A percentile compares a stretch with the other conserved stretches of the same genome.
phyloP scores from a whole-genome alignment of 1,284 basidiomycete genomes.

The Austroboletus novae-zelandiae region DNA sequence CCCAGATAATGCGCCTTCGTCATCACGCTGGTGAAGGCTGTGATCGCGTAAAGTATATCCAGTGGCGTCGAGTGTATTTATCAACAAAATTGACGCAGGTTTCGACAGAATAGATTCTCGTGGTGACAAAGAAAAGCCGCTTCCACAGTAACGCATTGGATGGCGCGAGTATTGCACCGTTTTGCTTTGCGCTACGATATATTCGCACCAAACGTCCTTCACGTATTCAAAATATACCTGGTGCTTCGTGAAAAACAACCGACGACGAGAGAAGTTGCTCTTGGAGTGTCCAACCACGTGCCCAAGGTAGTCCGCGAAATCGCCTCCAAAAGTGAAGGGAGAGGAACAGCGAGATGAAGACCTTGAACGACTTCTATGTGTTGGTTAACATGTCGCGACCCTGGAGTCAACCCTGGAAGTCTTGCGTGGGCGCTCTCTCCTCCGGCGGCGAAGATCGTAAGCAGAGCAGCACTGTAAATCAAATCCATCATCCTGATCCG shows the following conservation, averaged over 20 bases:
- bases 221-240: background rate
- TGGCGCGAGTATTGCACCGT: background rate
- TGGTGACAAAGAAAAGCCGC: background rate
- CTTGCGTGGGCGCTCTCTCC: background rate
- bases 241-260: background rate
- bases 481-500: background rate
- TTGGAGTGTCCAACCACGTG: background rate
- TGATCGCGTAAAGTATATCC: background rate
- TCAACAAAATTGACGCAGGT: background rate
- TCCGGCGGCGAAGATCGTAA: background rate
- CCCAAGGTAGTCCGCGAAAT: background rate
- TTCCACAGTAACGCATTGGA: background rate
- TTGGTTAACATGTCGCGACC: background rate
- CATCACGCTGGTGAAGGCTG: background rate
- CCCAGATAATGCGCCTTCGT: background rate
- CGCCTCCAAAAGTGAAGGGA: background rate
- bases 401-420: background rate
- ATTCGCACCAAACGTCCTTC: background rate
- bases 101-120: background rate
- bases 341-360: background rate
- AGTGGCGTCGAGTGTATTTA: background rate
- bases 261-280: background rate
- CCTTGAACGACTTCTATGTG: background rate
- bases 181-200: background rate
- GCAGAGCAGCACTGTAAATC: background rate